Evolutionary conservation across 305 asterid genomes (phyloP).

Genomic region (Fraxinus platypoda): DNA sequence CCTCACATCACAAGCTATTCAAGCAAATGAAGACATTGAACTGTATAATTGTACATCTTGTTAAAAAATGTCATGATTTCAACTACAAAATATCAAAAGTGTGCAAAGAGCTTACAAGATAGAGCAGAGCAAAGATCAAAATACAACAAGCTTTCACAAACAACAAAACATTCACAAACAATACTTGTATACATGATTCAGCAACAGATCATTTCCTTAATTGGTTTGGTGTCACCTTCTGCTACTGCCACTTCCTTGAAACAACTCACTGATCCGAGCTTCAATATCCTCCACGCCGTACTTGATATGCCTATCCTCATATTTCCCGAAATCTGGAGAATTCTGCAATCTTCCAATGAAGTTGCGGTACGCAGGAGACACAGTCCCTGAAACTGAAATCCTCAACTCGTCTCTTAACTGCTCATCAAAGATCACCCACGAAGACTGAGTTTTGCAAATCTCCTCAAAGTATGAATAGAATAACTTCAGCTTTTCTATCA

Average conservation of each 20-base stretch:
- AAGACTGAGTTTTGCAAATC: slow-evolving; percentile 55
- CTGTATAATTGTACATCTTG: slow-evolving; percentile 23
- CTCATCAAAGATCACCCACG: slow-evolving; percentile 71
- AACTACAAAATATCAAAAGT: slow-evolving; percentile 22
- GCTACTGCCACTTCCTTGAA: slow-evolving; percentile 52
- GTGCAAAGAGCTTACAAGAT: slow-evolving; percentile 9
- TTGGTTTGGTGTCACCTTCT: slow-evolving; percentile 46
- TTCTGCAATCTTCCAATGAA: slow-evolving; percentile 59
- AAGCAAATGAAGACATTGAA: background rate
- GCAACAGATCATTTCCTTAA: slow-evolving; percentile 25
- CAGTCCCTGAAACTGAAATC: slow-evolving; percentile 46
- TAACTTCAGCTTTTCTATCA: slow-evolving; percentile 67
- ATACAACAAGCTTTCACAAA: slow-evolving; percentile 21
- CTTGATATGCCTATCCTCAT: slow-evolving; percentile 62
- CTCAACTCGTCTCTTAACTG: slow-evolving; percentile 67
- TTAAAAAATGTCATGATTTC: slow-evolving; percentile 14
- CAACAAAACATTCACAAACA: slow-evolving; percentile 27
- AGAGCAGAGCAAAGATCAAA: slow-evolving; percentile 25
- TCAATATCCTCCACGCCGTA: slow-evolving; percentile 64
- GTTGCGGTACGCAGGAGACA: slow-evolving; percentile 57
- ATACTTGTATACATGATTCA: slow-evolving; percentile 31
- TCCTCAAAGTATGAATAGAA: slow-evolving; percentile 76
- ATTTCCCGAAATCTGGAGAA: slow-evolving; percentile 49
- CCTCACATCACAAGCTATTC: background rate
- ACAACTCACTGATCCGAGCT: slow-evolving; percentile 57